Evolutionary conservation across 202 grass and related monocot species (phyloP), one percentile per base, ranked within the genome.

Genomic region (Brachypodium distachyon): DNA sequence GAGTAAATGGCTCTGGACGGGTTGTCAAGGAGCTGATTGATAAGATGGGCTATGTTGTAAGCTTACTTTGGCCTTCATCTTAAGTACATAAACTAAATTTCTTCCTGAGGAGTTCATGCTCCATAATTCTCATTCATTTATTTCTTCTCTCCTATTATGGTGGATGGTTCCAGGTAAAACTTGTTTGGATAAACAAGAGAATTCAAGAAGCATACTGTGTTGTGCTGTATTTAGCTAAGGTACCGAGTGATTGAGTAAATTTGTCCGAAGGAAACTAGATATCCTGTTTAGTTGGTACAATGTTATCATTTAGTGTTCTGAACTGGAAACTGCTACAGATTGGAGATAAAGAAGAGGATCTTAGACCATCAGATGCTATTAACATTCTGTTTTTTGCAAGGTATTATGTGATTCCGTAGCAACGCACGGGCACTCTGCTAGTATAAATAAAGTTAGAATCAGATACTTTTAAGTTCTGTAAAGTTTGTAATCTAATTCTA

Each of bases 381-480:
- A 97, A 97, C 64, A 85, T 97, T 44, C 93, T 84, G 90, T 97
- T 88, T 87, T 87, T 65, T 97, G 90, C 87, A 97, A 97, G 93
- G 90, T 96, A 77, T 83, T 43, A n/a, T n/a, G n/a, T n/a, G n/a
- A n/a, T n/a, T n/a, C n/a, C n/a, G n/a, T n/a, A n/a, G n/a, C n/a
- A n/a, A n/a, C n/a, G n/a, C n/a, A n/a, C n/a, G n/a, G n/a, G n/a
- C n/a, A n/a, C n/a, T n/a, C n/a, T n/a, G n/a, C n/a, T n/a, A n/a
- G n/a, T n/a, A n/a, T n/a, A n/a, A n/a, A n/a, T n/a, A n/a, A n/a
- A n/a, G n/a, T n/a, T n/a, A n/a, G n/a, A n/a, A n/a, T n/a, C n/a
- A n/a, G n/a, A n/a, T n/a, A n/a, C n/a, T n/a, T n/a, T n/a, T n/a
- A n/a, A n/a, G n/a, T n/a, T n/a, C n/a, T n/a, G n/a, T n/a, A n/a